Evolutionary conservation across 1,139 yeast genomes (phyloP).

Genomic region (Dujonia santamariae): DNA sequence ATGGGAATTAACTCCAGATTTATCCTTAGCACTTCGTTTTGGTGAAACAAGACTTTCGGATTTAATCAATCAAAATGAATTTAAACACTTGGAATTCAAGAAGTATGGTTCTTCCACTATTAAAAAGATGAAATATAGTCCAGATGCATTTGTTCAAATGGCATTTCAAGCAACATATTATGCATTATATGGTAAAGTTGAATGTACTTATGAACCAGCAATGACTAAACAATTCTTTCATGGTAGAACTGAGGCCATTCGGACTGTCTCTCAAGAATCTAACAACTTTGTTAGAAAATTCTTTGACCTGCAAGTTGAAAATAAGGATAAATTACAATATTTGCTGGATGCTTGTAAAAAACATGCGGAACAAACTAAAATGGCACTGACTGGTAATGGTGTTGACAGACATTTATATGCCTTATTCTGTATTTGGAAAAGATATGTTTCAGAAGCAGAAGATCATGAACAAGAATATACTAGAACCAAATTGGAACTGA

Average conservation of each 20-base stretch:
- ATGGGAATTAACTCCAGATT: slow-evolving; percentile 78
- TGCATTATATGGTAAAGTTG: slow-evolving; percentile 88
- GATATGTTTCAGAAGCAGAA: slow-evolving; percentile 47
- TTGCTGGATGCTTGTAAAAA: slow-evolving; percentile 66
- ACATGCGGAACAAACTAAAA: slow-evolving; percentile 67
- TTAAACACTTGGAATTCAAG: slow-evolving; percentile 74
- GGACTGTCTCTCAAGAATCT: slow-evolving; percentile 80
- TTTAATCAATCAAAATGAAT: slow-evolving; percentile 85
- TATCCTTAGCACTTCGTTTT: slow-evolving; percentile 77
- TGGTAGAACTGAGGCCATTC: slow-evolving; percentile 89
- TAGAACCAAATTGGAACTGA: slow-evolving; percentile 4
- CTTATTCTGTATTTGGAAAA: slow-evolving; percentile 82
- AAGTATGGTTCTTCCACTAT: slow-evolving; percentile 75
- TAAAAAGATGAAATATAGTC: slow-evolving; percentile 83
- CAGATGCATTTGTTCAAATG: slow-evolving; percentile 95
- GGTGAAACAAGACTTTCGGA: slow-evolving; percentile 90
- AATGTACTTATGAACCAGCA: slow-evolving; percentile 93
- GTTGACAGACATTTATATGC: slow-evolving; percentile 91
- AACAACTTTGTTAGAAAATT: slow-evolving; percentile 81
- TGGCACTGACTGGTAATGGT: slow-evolving; percentile 74
- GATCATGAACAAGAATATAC: slow-evolving; percentile 11
- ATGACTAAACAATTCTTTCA: slow-evolving; percentile 87
- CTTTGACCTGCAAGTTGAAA: slow-evolving; percentile 64
- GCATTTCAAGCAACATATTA: slow-evolving; percentile 91
- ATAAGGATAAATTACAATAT: slow-evolving; percentile 57